Evolutionary conservation across 2,329 filamentous ascomycete genomes (phyloP).

Genomic region (Alternaria angustiovoidea): DNA sequence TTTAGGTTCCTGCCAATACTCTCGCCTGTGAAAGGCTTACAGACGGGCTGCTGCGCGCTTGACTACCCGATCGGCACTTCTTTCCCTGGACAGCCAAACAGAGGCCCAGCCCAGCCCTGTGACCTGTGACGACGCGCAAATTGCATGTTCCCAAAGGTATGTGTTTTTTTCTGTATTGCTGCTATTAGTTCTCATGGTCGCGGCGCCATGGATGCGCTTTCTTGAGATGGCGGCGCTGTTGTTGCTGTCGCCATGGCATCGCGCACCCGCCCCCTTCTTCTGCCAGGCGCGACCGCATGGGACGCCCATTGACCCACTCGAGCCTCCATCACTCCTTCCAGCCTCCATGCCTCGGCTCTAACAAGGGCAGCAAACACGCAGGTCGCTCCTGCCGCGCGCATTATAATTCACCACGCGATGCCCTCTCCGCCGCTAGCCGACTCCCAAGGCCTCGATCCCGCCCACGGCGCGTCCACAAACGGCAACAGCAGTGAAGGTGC

Average conservation of each 20-base stretch:
- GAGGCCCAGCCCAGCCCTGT: slow-evolving; percentile 46
- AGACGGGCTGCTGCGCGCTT: slow-evolving; percentile 36
- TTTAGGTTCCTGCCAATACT: slow-evolving; percentile 45
- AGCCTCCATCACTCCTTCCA: slow-evolving; percentile 20
- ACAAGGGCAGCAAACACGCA: slow-evolving; percentile 40
- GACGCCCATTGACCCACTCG: slow-evolving; percentile 33
- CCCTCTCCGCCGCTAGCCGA: slow-evolving; percentile 45
- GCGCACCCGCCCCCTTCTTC: slow-evolving; percentile 33
- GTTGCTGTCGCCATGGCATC: slow-evolving; percentile 16
- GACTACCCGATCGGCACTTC: slow-evolving; percentile 47
- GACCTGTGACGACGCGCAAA: slow-evolving; percentile 51
- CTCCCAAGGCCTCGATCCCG: slow-evolving; percentile 32
- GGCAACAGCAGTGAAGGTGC: slow-evolving; percentile 43
- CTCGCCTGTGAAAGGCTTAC: slow-evolving; percentile 39
- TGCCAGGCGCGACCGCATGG: slow-evolving; percentile 34
- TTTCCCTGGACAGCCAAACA: slow-evolving; percentile 48
- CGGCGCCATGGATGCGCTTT: slow-evolving; percentile 25
- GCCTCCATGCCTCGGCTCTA: slow-evolving; percentile 40
- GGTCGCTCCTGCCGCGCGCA: slow-evolving; percentile 41
- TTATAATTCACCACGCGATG: slow-evolving; percentile 40
- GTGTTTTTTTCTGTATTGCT: slow-evolving; percentile 30
- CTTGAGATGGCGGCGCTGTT: slow-evolving; percentile 23
- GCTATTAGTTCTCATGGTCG: slow-evolving; percentile 9
- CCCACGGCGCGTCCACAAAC: slow-evolving; percentile 45
- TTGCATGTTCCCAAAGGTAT: slow-evolving; percentile 50